Base-by-base conservation (phyloP, 805 yeast species). In the Candida sphagnicola region DNA sequence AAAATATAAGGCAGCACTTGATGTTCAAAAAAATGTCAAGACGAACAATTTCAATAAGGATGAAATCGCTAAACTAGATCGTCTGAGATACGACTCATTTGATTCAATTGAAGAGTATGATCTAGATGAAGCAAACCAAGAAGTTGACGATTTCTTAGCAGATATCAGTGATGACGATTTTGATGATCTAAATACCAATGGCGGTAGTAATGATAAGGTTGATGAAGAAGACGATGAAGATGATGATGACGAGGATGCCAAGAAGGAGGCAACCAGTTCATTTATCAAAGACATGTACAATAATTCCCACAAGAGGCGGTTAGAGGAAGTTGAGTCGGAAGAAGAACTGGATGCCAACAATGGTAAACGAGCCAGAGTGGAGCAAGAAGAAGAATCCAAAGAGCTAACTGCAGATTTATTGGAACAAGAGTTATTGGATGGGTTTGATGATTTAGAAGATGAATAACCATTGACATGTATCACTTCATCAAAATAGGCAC, bases 401-500 rank as follows among this genome's bases (percentile, higher is more conserved):
- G 33, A 41, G 35, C 18, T 24, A 28, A 30, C 33, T 21, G 51
- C 40, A 4, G 70, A 67, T 19, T 58, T 68, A 35, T 66, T 72
- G 25, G 79, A 75, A 45, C 65, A 68, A 43, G 77, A 73, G 47
- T 55, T 75, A 33, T 55, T 74, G 63, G 81, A 49, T 48, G 78
- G 79, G 24, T 58, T 78, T 46, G 80, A 75, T 39, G 75, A 72
- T 19, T 61, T 75, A 35, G 72, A 67, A 33, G 69, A 64, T 30
- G 46, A 46, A 18, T 43, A 36, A n/a, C n/a, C n/a, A n/a, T n/a
- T n/a, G n/a, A n/a, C n/a, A n/a, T n/a, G n/a, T n/a, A n/a, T n/a
- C n/a, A n/a, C n/a, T n/a, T n/a, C n/a, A n/a, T n/a, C n/a, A n/a
- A n/a, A n/a, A n/a, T n/a, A n/a, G n/a, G n/a, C n/a, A n/a, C n/a